Evolutionary conservation across 1,139 yeast genomes (phyloP), one percentile per base, ranked within the genome.

Genomic region (Blastobotrys serpentis): DNA sequence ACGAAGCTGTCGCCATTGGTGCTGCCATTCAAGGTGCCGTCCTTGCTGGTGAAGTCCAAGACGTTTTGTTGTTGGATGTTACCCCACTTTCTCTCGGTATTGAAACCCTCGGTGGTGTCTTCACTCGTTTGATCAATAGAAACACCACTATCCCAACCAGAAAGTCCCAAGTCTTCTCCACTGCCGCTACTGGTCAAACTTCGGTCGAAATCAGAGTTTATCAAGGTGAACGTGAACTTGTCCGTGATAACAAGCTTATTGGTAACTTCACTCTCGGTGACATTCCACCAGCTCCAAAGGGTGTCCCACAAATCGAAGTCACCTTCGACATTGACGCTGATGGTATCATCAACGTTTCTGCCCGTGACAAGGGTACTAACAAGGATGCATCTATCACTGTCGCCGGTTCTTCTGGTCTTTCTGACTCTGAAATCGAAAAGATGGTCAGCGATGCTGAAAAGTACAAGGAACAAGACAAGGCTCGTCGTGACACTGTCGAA

Each of bases 1-100:
- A 92, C 73, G 98, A 92, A 79, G 99, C 98, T 58, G 99, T 92
- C 62, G 98, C 98, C 67, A 88, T 92, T 77, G 99, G 99, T 79
- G 98, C 98, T 60, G 98, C 98, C 59, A 92, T 92, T 65, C 98
- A 92, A 77, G 98, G 98, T 77, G 98, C 97, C 69, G 96, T 92
- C 59, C 80, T 92, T 62, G 89, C 97, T 52, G 98, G 98, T 77
- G 98, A 94, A 72, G 96, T 94, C 63, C 92, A 90, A 70, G 98
- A 89, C 67, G 95, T 88, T 61, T 79, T 88, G 62, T 78, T 92
- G 65, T 83, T 92, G 67, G 98, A 92, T 75, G 98, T 92, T 56
- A 90, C 98, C 52, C 98, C 98, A 70, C 82, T 92, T 68, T 89
- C 98, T 46, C 79, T 92, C 60, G 98, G 98, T 81, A 92, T 92